phyloP scores from a whole-genome alignment of 2,329 filamentous ascomycete species.

The Daldinia eschscholtzii region DNA sequence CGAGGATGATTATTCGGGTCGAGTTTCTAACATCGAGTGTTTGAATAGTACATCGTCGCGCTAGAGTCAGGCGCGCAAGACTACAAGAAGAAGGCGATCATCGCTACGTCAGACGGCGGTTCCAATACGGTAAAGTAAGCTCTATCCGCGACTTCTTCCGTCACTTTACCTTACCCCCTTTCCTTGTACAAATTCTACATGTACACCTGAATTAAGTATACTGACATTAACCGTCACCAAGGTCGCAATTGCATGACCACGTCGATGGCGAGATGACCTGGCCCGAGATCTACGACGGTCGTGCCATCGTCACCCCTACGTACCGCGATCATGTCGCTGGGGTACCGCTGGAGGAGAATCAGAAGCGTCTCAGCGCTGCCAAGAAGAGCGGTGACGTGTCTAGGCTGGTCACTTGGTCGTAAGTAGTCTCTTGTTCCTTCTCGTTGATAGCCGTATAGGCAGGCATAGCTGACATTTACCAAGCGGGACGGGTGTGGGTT shows the following conservation, averaged over 20 bases:
- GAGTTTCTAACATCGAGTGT: constrained; percentile 25
- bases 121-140: constrained; percentile 54
- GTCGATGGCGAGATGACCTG: constrained; percentile 49
- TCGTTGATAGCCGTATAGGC: not conserved
- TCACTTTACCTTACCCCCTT: not conserved
- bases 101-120: constrained; percentile 53
- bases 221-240: constrained; percentile 19
- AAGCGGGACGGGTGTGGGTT: constrained; percentile 51
- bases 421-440: constrained; percentile 34
- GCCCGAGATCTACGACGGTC: constrained; percentile 51
- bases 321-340: constrained; percentile 47
- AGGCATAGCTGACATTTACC: not conserved
- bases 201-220: not conserved
- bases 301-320: constrained; percentile 49
- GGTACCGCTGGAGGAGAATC: constrained; percentile 49
- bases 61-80: constrained; percentile 53
- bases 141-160: not conserved
- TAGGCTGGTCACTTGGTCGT: constrained; percentile 53
- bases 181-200: not conserved
- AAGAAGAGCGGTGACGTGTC: constrained; percentile 47
- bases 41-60: constrained; percentile 53
- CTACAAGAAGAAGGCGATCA: constrained; percentile 51
- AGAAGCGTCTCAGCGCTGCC: constrained; percentile 43
- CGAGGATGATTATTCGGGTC: not conserved
- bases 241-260: constrained; percentile 52